These are phyloP conservation scores for Linum trigynum DNA, from an alignment of 345 rosid genomes.

Conservation along the genomic window DNA sequence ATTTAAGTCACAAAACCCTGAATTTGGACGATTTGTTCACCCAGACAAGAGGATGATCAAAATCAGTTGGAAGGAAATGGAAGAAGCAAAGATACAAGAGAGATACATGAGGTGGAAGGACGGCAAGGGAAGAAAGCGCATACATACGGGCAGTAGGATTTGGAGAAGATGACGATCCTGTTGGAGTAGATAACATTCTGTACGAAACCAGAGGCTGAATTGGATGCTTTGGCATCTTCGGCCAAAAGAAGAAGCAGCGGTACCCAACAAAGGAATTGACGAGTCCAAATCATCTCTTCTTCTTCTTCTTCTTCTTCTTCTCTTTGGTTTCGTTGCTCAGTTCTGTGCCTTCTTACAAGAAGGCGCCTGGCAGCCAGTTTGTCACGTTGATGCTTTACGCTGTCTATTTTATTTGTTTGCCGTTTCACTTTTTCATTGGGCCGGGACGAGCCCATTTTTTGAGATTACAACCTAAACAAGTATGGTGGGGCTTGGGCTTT, in stretches of 20 bases:
- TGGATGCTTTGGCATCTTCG: slow-evolving; percentile 29
- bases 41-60: too few relatives aligned
- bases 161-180: slow-evolving; percentile 34
- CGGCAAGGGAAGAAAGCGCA: background rate
- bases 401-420: too few relatives aligned
- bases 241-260: slow-evolving; percentile 1
- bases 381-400: too few relatives aligned
- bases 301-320: background rate
- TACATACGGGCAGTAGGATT: slow-evolving; percentile 27
- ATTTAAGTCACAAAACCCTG: too few relatives aligned
- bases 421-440: too few relatives aligned
- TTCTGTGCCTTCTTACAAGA: background rate
- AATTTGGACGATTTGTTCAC: too few relatives aligned
- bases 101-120: background rate
- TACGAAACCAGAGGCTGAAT: slow-evolving; percentile 74
- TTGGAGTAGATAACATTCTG: slow-evolving; percentile 73
- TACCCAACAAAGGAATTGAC: background rate
- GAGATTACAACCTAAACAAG: too few relatives aligned
- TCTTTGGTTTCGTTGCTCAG: background rate
- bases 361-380: background rate
- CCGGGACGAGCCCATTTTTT: too few relatives aligned
- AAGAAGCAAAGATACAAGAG: background rate
- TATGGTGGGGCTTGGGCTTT: too few relatives aligned
- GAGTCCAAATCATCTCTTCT: background rate
- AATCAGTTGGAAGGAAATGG: background rate